Evolutionary conservation across 108 stramenopile species (phyloP).

Genomic region (Pseudonitzschia pungens): DNA sequence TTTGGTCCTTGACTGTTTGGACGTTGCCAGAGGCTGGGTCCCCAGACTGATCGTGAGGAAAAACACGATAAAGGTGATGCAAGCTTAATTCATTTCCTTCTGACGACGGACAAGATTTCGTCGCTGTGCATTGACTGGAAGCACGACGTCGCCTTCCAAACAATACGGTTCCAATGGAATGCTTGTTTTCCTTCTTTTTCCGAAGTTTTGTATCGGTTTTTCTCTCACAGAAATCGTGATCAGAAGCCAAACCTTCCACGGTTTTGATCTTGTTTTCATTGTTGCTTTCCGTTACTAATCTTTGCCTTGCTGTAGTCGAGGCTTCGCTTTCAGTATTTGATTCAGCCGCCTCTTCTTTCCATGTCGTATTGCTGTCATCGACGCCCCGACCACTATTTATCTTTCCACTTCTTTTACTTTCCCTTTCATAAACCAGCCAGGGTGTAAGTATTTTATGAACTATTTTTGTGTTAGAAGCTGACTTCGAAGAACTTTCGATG

Average conservation of each 20-base stretch:
- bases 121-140: not conserved
- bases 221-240: not conserved
- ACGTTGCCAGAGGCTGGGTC: not conserved
- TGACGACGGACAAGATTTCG: not conserved
- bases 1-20: not conserved
- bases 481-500: not conserved
- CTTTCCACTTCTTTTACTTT: not conserved
- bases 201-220: not conserved
- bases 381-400: not conserved
- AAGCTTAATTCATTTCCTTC: too few relatives aligned
- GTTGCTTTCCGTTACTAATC: not conserved
- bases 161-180: slow-evolving; percentile 4
- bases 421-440: not conserved
- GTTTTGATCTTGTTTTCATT: not conserved
- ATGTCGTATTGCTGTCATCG: not conserved
- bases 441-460: slow-evolving; percentile 12
- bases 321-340: too few relatives aligned
- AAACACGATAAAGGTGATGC: not conserved
- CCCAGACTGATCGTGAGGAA: not conserved
- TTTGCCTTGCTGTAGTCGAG: not conserved
- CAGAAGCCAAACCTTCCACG: not conserved
- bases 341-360: too few relatives aligned
- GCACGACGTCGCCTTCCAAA: not conserved
- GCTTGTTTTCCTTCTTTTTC: not conserved
- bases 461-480: not conserved